These are phyloP conservation scores for Trichosporon ovoides DNA, from an alignment of 1,284 basidiomycete genomes.

Conservation along the genomic window DNA sequence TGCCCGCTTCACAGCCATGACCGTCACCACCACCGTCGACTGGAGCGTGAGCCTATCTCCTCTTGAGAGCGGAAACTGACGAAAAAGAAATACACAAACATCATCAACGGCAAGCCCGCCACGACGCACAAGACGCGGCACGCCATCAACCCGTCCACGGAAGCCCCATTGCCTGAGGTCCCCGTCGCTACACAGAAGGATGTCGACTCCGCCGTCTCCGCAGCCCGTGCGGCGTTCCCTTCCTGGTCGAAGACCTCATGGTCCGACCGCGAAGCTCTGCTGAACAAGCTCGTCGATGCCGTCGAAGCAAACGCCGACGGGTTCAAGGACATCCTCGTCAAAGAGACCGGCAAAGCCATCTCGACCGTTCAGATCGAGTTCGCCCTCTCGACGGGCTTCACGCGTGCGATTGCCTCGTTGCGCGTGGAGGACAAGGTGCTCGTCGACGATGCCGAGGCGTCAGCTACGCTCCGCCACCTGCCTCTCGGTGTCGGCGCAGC, in stretches of 20 bases:
- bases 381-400: conserved; percentile 69
- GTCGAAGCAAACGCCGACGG: conserved; percentile 36
- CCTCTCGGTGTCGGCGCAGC: conserved; percentile 63
- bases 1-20: background rate
- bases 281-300: conserved; percentile 30
- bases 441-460: conserved; percentile 70
- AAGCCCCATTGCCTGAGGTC: conserved; percentile 68
- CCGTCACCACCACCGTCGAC: background rate
- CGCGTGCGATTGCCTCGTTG: conserved; percentile 81
- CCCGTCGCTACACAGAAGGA: conserved; percentile 81
- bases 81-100: conserved; percentile 66
- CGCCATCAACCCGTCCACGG: conserved; percentile 81
- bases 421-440: conserved; percentile 68
- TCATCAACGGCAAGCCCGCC: conserved; percentile 75
- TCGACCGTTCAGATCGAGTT: conserved; percentile 74
- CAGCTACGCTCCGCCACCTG: conserved; percentile 72
- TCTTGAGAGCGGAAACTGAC: conserved; percentile 53
- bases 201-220: conserved; percentile 71
- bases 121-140: conserved; percentile 63
- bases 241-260: conserved; percentile 71
- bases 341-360: conserved; percentile 84
- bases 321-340: conserved; percentile 39
- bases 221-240: conserved; percentile 71
- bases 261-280: conserved; percentile 27
- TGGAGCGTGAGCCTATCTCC: background rate